These are phyloP conservation scores for Boletus huronensis DNA, from an alignment of 768 basidiomycete genomes.

Conservation along the genomic window DNA sequence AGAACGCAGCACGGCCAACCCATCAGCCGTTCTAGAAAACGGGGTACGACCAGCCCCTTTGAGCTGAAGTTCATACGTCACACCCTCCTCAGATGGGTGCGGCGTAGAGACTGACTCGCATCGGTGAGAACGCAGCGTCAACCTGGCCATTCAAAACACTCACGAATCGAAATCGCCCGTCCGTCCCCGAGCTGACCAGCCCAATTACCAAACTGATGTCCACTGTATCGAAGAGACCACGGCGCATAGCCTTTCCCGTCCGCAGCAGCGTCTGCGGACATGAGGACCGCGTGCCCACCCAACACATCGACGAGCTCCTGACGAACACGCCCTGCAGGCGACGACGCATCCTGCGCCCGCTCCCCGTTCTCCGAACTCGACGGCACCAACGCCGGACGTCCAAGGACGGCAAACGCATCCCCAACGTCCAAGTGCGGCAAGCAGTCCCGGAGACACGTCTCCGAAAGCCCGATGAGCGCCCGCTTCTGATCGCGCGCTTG, in stretches of 20 bases:
- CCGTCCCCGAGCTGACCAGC: constrained; percentile 97
- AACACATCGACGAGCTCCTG: constrained; percentile 79
- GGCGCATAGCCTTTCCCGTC: constrained; percentile 43
- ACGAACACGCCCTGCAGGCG: constrained; percentile 44
- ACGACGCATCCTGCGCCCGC: constrained; percentile 5
- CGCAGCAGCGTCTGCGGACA: constrained; percentile 35
- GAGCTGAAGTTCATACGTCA: constrained; percentile 81
- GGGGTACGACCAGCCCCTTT: constrained; percentile 95
- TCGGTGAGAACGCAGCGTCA: background rate
- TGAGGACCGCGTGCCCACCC: constrained; percentile 70
- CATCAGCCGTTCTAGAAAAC: constrained; percentile 89
- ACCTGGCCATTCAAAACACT: constrained; percentile 19
- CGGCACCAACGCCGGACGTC: constrained; percentile 50
- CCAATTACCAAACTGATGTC: constrained; percentile 86
- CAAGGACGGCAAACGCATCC: constrained; percentile 69
- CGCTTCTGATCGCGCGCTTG: constrained; percentile 49
- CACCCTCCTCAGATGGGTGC: constrained; percentile 53
- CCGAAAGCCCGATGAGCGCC: constrained; percentile 70
- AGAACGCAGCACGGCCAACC: constrained; percentile 91
- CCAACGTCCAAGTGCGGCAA: constrained; percentile 86
- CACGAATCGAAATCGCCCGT: constrained; percentile 83
- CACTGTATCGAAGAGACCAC: constrained; percentile 89
- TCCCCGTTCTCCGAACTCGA: constrained; percentile 30
- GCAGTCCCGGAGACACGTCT: constrained; percentile 65
- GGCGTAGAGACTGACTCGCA: constrained; percentile 64